These are phyloP conservation scores for Sporothrix schenckii DNA, from an alignment of 2,329 filamentous ascomycete species.

Conservation along the genomic window DNA sequence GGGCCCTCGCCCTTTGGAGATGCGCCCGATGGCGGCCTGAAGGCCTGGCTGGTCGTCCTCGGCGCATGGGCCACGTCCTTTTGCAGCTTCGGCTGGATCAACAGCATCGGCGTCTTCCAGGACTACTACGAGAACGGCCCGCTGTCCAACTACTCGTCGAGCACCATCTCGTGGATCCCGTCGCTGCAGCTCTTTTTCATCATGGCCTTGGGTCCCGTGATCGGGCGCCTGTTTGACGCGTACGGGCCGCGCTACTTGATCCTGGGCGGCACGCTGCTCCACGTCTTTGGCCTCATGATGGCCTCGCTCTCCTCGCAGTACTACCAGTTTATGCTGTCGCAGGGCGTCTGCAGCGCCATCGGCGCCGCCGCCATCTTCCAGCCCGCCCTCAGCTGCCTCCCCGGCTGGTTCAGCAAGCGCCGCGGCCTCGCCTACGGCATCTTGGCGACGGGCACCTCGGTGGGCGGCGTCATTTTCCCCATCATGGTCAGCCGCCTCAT, in stretches of 20 bases:
- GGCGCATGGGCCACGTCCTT: constrained; percentile 49
- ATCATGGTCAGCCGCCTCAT: constrained; percentile 40
- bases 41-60: constrained; percentile 48
- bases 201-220: constrained; percentile 57
- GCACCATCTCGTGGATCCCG: constrained; percentile 64
- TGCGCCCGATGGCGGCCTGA: constrained; percentile 38
- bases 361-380: constrained; percentile 36
- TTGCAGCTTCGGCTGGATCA: constrained; percentile 49
- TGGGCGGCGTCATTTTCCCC: constrained; percentile 42
- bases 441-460: constrained; percentile 37
- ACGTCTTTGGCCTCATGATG: constrained; percentile 64
- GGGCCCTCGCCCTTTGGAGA: not conserved
- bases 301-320: constrained; percentile 48
- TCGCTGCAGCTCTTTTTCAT: constrained; percentile 52
- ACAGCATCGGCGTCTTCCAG: constrained; percentile 58
- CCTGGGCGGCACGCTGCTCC: constrained; percentile 52
- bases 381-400: constrained; percentile 37
- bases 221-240: constrained; percentile 61
- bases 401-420: constrained; percentile 37
- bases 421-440: constrained; percentile 39
- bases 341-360: constrained; percentile 38
- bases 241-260: constrained; percentile 58
- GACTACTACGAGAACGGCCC: constrained; percentile 59
- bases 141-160: constrained; percentile 53
- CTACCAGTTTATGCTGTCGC: constrained; percentile 42